Percentiles rank a stretch among this genome's conserved stretches.
Conservation (phyloP, 2,329 filamentous ascomycete genomes). For the Cladosporium sp. region DNA sequence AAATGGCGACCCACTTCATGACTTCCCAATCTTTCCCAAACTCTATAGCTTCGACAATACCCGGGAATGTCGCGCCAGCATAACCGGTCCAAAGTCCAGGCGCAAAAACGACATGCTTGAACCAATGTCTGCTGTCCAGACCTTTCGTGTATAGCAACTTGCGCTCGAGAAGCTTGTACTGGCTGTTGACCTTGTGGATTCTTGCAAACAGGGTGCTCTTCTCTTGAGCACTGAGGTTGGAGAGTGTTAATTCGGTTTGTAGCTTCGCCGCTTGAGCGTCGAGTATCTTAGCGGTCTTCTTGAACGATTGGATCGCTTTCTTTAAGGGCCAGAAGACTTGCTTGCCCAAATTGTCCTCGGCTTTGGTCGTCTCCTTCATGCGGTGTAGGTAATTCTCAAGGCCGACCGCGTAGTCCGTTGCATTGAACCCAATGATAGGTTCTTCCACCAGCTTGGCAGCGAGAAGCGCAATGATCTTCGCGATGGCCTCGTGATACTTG, state of each 20-base stretch:
- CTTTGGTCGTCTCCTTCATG: conserved; percentile 9
- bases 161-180: conserved; percentile 81
- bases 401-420: conserved; percentile 43
- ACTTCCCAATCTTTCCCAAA: conserved; percentile 37
- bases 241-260: conserved; percentile 39
- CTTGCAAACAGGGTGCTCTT: conserved; percentile 32
- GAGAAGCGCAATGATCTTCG: conserved; percentile 43
- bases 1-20: conserved; percentile 42
- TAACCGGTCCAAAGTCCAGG: conserved; percentile 91
- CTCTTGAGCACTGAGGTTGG: conserved; percentile 47
- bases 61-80: conserved; percentile 65
- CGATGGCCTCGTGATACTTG: conserved; percentile 52
- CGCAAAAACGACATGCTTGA: conserved; percentile 92
- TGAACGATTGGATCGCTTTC: conserved; percentile 37
- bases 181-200: conserved; percentile 65
- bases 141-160: conserved; percentile 72
- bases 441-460: conserved; percentile 45
- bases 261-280: conserved; percentile 14
- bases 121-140: conserved; percentile 77
- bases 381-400: conserved; percentile 38
- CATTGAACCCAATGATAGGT: conserved; percentile 45
- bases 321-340: conserved; percentile 36
- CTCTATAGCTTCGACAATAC: conserved; percentile 60
- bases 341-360: conserved; percentile 17
- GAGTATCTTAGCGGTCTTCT: not conserved